phyloP scores from a whole-genome alignment of 2,329 filamentous ascomycete genomes.

The Xylariaceae sp. region DNA sequence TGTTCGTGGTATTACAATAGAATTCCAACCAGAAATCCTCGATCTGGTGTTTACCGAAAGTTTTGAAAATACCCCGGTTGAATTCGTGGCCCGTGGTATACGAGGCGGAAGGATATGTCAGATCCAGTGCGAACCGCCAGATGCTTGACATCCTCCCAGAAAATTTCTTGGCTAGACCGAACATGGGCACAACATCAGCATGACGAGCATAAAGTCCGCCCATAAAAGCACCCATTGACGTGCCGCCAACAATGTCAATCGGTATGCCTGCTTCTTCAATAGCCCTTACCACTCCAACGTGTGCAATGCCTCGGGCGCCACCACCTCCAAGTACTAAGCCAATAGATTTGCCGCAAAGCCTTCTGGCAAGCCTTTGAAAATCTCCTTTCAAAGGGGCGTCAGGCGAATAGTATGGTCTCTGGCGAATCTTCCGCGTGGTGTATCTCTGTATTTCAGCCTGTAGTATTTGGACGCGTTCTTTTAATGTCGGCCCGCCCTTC shows the following conservation, averaged over 20 bases:
- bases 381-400: slow-evolving; percentile 95
- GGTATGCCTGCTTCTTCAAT: slow-evolving; percentile 96
- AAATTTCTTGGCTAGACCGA: slow-evolving; percentile 96
- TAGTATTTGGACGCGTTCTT: slow-evolving; percentile 89
- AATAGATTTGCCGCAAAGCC: slow-evolving; percentile 91
- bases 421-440: slow-evolving; percentile 88
- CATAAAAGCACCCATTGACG: slow-evolving; percentile 94
- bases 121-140: slow-evolving; percentile 95
- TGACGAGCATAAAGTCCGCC: slow-evolving; percentile 95
- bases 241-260: slow-evolving; percentile 93
- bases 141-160: slow-evolving; percentile 98
- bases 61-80: slow-evolving; percentile 98
- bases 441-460: slow-evolving; percentile 99
- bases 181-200: slow-evolving; percentile 95
- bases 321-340: slow-evolving; percentile 93
- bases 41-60: slow-evolving; percentile 94
- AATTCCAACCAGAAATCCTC: slow-evolving; percentile 99
- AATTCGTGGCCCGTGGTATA: slow-evolving; percentile 99
- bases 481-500: slow-evolving; percentile 82
- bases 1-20: slow-evolving; percentile 99
- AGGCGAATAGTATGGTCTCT: slow-evolving; percentile 86
- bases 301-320: slow-evolving; percentile 87
- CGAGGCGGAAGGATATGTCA: slow-evolving; percentile 94
- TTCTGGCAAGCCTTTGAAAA: slow-evolving; percentile 88
- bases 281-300: slow-evolving; percentile 91